These are phyloP conservation scores for Darksidea phi DNA, from an alignment of 495 filamentous ascomycete species.

Conservation along the genomic window DNA sequence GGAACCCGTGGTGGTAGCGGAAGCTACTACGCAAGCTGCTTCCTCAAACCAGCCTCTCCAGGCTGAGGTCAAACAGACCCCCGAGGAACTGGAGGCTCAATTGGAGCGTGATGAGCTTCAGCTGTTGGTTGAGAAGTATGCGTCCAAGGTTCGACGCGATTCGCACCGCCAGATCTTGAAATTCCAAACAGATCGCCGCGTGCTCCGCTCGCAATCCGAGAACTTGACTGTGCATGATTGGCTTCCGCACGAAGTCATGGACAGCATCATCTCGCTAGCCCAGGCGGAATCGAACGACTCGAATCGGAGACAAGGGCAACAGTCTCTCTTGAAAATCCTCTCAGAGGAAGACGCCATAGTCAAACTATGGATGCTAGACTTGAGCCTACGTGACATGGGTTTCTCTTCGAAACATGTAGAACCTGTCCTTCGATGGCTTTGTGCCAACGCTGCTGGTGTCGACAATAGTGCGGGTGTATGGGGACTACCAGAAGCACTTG, in stretches of 20 bases:
- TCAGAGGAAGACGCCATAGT: constrained; percentile 68
- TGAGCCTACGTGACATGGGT: constrained; percentile 63
- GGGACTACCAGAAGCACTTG: constrained; percentile 82
- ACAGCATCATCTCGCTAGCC: constrained; percentile 63
- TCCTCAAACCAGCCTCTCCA: not conserved
- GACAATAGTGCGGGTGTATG: constrained; percentile 59
- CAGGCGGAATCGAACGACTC: constrained; percentile 47
- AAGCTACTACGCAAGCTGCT: not conserved
- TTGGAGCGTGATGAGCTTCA: constrained; percentile 81
- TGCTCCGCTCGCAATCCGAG: constrained; percentile 72
- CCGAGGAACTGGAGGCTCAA: constrained; percentile 81
- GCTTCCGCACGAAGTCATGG: constrained; percentile 76
- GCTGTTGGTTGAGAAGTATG: constrained; percentile 75
- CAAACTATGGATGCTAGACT: constrained; percentile 77
- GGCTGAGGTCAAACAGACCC: constrained; percentile 47
- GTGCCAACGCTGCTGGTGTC: constrained; percentile 45
- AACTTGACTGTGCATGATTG: constrained; percentile 69
- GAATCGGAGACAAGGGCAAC: constrained; percentile 37
- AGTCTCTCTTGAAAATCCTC: constrained; percentile 39
- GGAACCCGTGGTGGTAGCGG: constrained; percentile 4
- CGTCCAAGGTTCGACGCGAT: constrained; percentile 55
- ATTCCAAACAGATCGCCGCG: constrained; percentile 73
- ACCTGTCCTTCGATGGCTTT: constrained; percentile 62
- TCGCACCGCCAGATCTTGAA: constrained; percentile 64
- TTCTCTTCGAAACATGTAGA: constrained; percentile 65